phyloP scores from a whole-genome alignment of 805 yeast species.

The Cyberlindnera samutprakarnensis region DNA sequence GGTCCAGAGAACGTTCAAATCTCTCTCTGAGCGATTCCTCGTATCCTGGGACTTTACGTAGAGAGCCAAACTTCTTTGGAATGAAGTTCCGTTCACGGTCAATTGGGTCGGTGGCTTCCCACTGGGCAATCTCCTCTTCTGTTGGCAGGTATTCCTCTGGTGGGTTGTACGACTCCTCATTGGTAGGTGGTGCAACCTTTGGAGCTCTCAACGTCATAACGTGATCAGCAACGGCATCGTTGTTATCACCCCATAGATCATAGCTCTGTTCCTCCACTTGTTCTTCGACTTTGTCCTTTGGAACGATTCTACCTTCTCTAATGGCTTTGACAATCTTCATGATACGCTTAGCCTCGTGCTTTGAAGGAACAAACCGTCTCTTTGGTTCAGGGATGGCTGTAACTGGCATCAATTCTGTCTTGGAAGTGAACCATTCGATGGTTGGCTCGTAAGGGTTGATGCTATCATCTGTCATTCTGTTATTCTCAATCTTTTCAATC shows the following conservation, averaged over 20 bases:
- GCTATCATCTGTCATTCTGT: slow-evolving; percentile 73
- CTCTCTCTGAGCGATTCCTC: slow-evolving; percentile 78
- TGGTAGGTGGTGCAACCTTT: slow-evolving; percentile 89
- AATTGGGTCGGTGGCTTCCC: slow-evolving; percentile 62
- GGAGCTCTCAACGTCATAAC: slow-evolving; percentile 93
- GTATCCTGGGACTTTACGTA: slow-evolving; percentile 93
- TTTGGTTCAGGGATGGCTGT: slow-evolving; percentile 96
- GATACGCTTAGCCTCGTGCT: slow-evolving; percentile 91
- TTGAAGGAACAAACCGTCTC: slow-evolving; percentile 92
- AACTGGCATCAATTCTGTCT: slow-evolving; percentile 82
- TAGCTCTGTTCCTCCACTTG: slow-evolving; percentile 46
- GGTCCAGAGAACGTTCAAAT: slow-evolving; percentile 89
- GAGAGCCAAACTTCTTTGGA: slow-evolving; percentile 74
- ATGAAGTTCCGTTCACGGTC: slow-evolving; percentile 75
- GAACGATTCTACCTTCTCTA: slow-evolving; percentile 89
- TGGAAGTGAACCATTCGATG: slow-evolving; percentile 90
- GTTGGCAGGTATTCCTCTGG: slow-evolving; percentile 88
- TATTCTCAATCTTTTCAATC: slow-evolving; percentile 75
- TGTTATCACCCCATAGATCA: slow-evolving; percentile 83
- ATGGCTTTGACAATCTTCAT: slow-evolving; percentile 96
- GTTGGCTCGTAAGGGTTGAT: slow-evolving; percentile 89
- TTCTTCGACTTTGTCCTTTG: slow-evolving; percentile 53
- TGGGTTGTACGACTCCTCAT: slow-evolving; percentile 95
- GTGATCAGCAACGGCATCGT: slow-evolving; percentile 58
- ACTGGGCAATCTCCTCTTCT: slow-evolving; percentile 66